Base-by-base conservation (phyloP, 257 asterid species). In the Forsythia viridissima region DNA sequence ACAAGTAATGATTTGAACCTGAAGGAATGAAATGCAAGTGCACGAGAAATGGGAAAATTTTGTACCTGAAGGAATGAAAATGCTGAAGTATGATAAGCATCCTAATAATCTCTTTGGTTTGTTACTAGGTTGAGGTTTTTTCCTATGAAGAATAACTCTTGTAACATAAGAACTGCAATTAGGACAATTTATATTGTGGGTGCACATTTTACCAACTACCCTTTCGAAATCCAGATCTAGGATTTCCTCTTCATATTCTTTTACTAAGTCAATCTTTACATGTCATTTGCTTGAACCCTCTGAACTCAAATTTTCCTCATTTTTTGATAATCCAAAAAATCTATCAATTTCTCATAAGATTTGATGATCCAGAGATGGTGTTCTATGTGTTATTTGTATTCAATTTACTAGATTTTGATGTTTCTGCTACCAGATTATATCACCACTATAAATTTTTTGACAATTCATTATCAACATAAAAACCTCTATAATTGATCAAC, bases 171-270 rank as follows among this genome's bases (percentile, higher is more conserved):
- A 80, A 3, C 46, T 87, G 21, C 97, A 92, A 2, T 92, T 86
- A 2, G 97, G 97, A 41, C 97, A 90, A 30, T 84, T 77, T 63
- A 89, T 82, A 70, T 85, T 48, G 81, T 90, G 96, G 15, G 88
- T 88, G 15, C 89, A 92, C 40, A 85, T 71, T 75, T 81, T 92
- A 67, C 85, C 85, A 0, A 75, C 83, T 4, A 91, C 89, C 66
- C 84, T 82, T 77, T 87, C 88, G 10, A 91, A 91, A 70, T 91
- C 94, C 81, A 91, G 44, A 77, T 90, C 97, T 3, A 89, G 77
- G 0, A 73, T 86, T 79, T 89, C 93, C 10, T 90, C 95, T 15
- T 85, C 90, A 36, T 48, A 74, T 21, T 87, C 89, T 52, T 80
- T 89, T 39, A 61, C 61, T 1, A 75, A 41, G 24, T 80, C 80